phyloP scores from a whole-genome alignment of 2,329 filamentous ascomycete species.

The Colletotrichum acutatum region DNA sequence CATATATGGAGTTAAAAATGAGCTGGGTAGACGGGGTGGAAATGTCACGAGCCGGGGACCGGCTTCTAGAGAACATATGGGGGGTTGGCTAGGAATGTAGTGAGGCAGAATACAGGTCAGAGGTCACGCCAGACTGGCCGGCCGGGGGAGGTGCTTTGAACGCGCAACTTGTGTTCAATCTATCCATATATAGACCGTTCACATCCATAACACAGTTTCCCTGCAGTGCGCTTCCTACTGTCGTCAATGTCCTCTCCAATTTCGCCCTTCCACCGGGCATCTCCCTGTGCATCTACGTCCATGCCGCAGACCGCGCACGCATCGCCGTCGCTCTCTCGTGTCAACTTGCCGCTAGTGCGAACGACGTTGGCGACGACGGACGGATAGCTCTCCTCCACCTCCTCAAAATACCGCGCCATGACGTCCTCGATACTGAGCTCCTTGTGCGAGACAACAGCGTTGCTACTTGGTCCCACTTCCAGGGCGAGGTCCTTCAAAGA shows the following conservation, averaged over 20 bases:
- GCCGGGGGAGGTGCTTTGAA: not conserved
- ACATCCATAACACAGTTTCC: conserved; percentile 78
- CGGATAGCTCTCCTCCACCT: conserved; percentile 86
- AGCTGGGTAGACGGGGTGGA: conserved; percentile 12
- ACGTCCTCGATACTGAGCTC: conserved; percentile 91
- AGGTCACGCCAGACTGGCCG: not conserved
- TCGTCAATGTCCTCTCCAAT: conserved; percentile 57
- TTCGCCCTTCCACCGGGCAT: conserved; percentile 72
- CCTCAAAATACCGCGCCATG: conserved; percentile 88
- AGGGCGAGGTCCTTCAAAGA: conserved; percentile 61
- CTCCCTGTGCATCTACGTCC: conserved; percentile 70
- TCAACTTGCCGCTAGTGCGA: conserved; percentile 86
- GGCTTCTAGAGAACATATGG: not conserved
- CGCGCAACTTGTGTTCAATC: conserved; percentile 14
- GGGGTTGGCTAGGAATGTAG: not conserved
- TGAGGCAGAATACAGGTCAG: conserved; percentile 4
- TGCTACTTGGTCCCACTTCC: conserved; percentile 41
- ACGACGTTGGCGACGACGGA: conserved; percentile 97
- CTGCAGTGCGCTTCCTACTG: conserved; percentile 40
- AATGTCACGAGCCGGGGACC: conserved; percentile 4
- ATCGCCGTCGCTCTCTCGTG: conserved; percentile 53
- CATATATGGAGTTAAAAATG: conserved; percentile 34
- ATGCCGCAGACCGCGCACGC: conserved; percentile 78
- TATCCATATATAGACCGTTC: conserved; percentile 70
- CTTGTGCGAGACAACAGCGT: conserved; percentile 70